These are phyloP conservation scores for Carex parvula DNA, from an alignment of 176 grass and related monocot species.

Conservation along the genomic window DNA sequence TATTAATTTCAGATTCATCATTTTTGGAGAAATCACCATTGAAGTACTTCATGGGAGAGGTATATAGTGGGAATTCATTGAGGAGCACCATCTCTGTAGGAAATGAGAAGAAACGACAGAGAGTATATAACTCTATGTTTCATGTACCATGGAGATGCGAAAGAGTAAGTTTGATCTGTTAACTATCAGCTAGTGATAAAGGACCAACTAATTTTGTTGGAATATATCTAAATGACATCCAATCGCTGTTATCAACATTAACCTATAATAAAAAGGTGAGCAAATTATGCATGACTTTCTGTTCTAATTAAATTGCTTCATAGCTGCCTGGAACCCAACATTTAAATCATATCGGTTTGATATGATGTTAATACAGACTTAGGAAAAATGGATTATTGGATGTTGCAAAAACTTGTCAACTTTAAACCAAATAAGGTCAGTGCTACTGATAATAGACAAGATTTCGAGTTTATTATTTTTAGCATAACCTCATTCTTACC, in stretches of 20 bases:
- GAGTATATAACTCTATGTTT: slow-evolving; percentile 99
- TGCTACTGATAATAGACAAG: background rate
- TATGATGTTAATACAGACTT: background rate
- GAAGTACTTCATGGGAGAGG: slow-evolving; percentile 84
- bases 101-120: slow-evolving; percentile 92
- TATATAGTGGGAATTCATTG: slow-evolving; percentile 82
- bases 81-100: slow-evolving; percentile 95
- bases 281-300: background rate
- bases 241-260: background rate
- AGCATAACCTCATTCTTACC: background rate
- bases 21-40: slow-evolving; percentile 61
- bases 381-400: background rate
- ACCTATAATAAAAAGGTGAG: background rate
- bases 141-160: slow-evolving; percentile 99
- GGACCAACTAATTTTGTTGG: background rate
- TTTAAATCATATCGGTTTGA: background rate
- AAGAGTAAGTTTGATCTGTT: slow-evolving; percentile 46
- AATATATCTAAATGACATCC: background rate
- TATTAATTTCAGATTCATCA: slow-evolving; percentile 25
- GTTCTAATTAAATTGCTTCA: background rate
- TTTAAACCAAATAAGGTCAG: background rate
- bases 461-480: background rate
- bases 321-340: background rate
- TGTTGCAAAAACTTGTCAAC: background rate
- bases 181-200: background rate